Percentiles rank a stretch among this genome's conserved stretches.
Conservation (phyloP, 1,139 yeast genomes). For the Nakaseomyces nivariensis region DNA sequence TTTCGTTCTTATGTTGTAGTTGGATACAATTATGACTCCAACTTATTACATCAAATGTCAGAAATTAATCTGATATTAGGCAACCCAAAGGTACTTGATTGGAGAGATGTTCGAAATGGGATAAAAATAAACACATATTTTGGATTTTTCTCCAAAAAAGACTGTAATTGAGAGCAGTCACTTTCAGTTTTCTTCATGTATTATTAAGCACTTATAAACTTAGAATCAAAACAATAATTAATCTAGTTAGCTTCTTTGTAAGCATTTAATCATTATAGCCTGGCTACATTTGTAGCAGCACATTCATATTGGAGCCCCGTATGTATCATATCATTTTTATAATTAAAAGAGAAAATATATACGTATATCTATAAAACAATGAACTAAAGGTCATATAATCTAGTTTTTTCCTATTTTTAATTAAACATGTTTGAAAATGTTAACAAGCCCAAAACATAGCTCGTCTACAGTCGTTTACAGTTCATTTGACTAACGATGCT, state of each 20-base stretch:
- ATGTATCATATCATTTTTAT: too few species aligned
- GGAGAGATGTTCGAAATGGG: constrained; percentile 2
- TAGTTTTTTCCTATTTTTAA: too few species aligned
- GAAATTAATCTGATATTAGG: neutral
- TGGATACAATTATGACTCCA: constrained; percentile 5
- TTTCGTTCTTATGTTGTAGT: constrained; percentile 6
- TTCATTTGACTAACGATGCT: neutral
- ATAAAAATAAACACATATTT: constrained; percentile 7
- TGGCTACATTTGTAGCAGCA: too few species aligned
- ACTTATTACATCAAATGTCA: neutral
- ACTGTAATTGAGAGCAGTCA: neutral
- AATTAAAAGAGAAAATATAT: neutral
- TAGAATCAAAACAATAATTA: too few species aligned
- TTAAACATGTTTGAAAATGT: too few species aligned
- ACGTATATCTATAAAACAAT: neutral
- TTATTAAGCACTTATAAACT: too few species aligned
- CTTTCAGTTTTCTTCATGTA: too few species aligned
- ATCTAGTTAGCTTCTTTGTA: too few species aligned
- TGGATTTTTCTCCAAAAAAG: constrained; percentile 1
- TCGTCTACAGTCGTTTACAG: neutral
- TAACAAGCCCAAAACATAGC: too few species aligned
- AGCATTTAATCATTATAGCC: too few species aligned
- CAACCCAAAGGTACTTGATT: neutral
- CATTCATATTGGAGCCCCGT: too few species aligned
- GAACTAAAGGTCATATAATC: too few species aligned